phyloP scores from a whole-genome alignment of 2,329 filamentous ascomycete genomes.

The Lasiodiplodia citricola region DNA sequence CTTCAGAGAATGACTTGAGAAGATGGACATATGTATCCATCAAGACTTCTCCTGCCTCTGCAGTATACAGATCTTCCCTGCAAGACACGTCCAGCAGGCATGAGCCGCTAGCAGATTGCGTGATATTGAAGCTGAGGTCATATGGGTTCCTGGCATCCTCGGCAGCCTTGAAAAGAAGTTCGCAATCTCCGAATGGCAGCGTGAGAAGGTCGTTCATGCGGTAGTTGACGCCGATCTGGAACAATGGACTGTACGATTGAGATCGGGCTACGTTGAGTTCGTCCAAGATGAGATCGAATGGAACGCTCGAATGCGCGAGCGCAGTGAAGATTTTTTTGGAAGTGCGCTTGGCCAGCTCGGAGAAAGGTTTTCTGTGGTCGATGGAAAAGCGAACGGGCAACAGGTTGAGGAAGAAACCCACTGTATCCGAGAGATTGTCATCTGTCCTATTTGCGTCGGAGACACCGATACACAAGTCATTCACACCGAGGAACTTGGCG shows the following conservation, averaged over 20 bases:
- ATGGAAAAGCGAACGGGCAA: constrained; percentile 51
- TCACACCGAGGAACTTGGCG: constrained; percentile 39
- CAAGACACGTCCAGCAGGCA: constrained; percentile 7
- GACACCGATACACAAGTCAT: constrained; percentile 55
- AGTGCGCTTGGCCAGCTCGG: background rate
- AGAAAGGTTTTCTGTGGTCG: constrained; percentile 36
- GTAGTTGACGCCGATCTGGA: constrained; percentile 59
- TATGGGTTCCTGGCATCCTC: constrained; percentile 28
- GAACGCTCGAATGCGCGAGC: constrained; percentile 51
- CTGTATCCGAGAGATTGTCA: constrained; percentile 36
- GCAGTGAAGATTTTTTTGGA: constrained; percentile 40
- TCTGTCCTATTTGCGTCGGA: constrained; percentile 52
- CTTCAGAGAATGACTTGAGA: constrained; percentile 28
- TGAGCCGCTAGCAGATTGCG: constrained; percentile 5
- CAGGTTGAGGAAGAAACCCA: constrained; percentile 58
- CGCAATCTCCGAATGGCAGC: constrained; percentile 33
- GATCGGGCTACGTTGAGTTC: constrained; percentile 51
- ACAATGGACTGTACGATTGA: constrained; percentile 50
- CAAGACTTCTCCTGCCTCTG: constrained; percentile 35
- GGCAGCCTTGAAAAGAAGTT: constrained; percentile 28
- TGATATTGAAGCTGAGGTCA: constrained; percentile 31
- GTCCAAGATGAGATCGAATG: constrained; percentile 56
- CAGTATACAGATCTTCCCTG: constrained; percentile 42
- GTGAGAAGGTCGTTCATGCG: constrained; percentile 40
- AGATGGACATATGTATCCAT: constrained; percentile 33